These are phyloP conservation scores for Endocalyx cinctus DNA, from an alignment of 2,329 filamentous ascomycete genomes.

Conservation along the genomic window DNA sequence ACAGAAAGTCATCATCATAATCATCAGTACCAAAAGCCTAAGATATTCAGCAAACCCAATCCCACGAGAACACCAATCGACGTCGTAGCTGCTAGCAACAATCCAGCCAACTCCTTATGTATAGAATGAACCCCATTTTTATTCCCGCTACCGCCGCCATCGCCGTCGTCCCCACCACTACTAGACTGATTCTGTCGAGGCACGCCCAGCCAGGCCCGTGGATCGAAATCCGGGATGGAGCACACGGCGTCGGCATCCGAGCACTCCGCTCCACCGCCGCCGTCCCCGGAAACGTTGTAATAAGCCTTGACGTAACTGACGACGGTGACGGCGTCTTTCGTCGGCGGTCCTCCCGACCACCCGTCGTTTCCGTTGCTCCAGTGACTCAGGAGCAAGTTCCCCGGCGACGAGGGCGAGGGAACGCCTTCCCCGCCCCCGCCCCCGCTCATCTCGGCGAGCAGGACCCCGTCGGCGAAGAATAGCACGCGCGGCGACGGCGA, in stretches of 20 bases:
- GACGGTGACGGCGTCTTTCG: slow-evolving; percentile 54
- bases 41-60: no score
- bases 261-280: slow-evolving; percentile 14
- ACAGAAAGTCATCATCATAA: no score
- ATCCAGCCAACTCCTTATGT: no score
- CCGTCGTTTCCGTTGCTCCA: slow-evolving; percentile 70
- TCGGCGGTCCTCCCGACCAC: slow-evolving; percentile 70
- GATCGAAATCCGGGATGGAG: slow-evolving; percentile 46
- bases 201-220: no score
- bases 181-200: no score
- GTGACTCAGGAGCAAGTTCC: slow-evolving; percentile 67
- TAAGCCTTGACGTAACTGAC: slow-evolving; percentile 73
- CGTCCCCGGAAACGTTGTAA: slow-evolving; percentile 62
- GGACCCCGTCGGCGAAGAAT: slow-evolving; percentile 63
- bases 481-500: slow-evolving; percentile 52
- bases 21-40: no score
- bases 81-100: no score
- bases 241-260: slow-evolving; percentile 47
- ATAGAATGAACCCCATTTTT: no score
- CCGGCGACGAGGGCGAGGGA: slow-evolving; percentile 57
- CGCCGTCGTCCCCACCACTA: slow-evolving; percentile 23
- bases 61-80: no score
- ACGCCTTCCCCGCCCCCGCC: no score
- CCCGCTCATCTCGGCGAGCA: slow-evolving; percentile 53
- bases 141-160: slow-evolving; percentile 1